These are phyloP conservation scores for Medicago truncatula DNA, from an alignment of 306 rosid genomes.

Conservation along the genomic window MtrunA17r5.0-ANR NC_053045.1:12079001-12079500, in stretches of 20 bases:
- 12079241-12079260: slow-evolving; percentile 70
- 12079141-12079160: slow-evolving; percentile 51
- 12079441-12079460: neutral
- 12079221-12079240: neutral
- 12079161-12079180: slow-evolving; percentile 47
- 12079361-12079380: slow-evolving; percentile 64
- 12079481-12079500: neutral
- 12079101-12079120: neutral
- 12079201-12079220: neutral
- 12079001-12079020: slow-evolving; percentile 51
- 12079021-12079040: slow-evolving; percentile 65
- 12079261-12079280: slow-evolving; percentile 61
- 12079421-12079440: neutral
- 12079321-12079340: slow-evolving; percentile 48
- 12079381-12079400: slow-evolving; percentile 55
- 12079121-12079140: slow-evolving; percentile 48
- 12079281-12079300: slow-evolving; percentile 74
- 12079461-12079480: neutral
- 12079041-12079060: slow-evolving; percentile 72
- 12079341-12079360: slow-evolving; percentile 64
- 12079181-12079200: slow-evolving; percentile 5
- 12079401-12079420: slow-evolving; percentile 61
- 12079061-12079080: slow-evolving; percentile 62
- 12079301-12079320: slow-evolving; percentile 69
- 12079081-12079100: slow-evolving; percentile 33